A percentile compares a stretch with the other conserved stretches of the same genome.
These are phyloP conservation scores for Colletotrichum kahawae DNA, from an alignment of 2,329 filamentous ascomycete genomes.

Conservation along the genomic window DNA sequence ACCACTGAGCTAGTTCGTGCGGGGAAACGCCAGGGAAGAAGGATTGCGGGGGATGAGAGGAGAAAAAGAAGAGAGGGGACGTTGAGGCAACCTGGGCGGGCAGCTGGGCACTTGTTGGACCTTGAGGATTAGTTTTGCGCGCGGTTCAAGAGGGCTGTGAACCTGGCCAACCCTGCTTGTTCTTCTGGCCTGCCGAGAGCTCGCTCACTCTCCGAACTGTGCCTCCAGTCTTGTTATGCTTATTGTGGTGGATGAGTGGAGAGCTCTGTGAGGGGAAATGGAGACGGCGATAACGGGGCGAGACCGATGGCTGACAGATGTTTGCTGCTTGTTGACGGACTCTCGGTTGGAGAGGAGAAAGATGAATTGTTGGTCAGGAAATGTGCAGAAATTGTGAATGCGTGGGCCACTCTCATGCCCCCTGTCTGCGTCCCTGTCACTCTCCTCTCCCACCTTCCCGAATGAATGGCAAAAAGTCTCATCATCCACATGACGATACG, in stretches of 20 bases:
- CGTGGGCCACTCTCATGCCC: background rate
- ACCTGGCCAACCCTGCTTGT: background rate
- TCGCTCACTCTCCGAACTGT: background rate
- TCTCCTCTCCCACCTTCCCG: background rate
- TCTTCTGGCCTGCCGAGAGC: background rate
- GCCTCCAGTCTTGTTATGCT: background rate
- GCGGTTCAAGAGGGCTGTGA: background rate
- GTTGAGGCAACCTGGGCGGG: background rate
- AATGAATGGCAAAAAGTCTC: background rate
- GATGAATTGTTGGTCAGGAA: background rate
- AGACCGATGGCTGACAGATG: background rate
- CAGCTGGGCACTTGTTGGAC: background rate
- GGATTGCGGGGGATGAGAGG: background rate
- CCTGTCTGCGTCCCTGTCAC: background rate
- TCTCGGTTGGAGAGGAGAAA: background rate
- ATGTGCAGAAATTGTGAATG: background rate
- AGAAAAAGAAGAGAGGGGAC: background rate
- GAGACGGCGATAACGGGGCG: background rate
- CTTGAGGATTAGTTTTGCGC: background rate
- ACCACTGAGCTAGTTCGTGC: background rate
- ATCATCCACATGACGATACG: background rate
- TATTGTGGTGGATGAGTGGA: background rate
- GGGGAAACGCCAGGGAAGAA: background rate
- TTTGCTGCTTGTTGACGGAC: background rate
- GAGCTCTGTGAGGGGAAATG: background rate